Evolutionary conservation across 305 asterid species (phyloP).

Genomic region (Solanum hybrid): DNA sequence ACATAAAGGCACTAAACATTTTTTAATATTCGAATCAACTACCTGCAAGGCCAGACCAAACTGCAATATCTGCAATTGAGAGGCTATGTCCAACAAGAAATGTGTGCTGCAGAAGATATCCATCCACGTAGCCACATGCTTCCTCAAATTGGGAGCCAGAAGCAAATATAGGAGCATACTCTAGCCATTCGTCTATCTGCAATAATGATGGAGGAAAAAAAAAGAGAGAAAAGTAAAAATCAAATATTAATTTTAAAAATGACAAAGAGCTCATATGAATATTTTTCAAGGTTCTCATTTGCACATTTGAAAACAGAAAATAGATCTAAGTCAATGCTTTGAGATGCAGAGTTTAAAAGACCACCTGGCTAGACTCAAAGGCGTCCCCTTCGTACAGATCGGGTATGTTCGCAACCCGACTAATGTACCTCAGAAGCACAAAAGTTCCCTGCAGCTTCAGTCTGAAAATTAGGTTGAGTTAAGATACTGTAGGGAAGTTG

Average conservation of each 20-base stretch:
- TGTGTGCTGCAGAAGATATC: constrained; percentile 45
- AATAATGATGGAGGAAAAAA: neutral
- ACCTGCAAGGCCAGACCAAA: constrained; percentile 91
- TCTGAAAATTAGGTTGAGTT: neutral
- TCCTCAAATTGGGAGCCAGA: constrained; percentile 85
- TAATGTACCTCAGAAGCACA: constrained; percentile 56
- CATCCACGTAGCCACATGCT: constrained; percentile 65
- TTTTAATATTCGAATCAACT: neutral
- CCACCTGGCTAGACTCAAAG: constrained; percentile 51
- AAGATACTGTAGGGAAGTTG: neutral
- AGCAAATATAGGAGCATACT: constrained; percentile 57
- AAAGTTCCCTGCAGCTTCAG: constrained; percentile 39
- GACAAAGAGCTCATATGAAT: neutral
- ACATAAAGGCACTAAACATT: neutral
- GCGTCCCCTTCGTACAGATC: constrained; percentile 45
- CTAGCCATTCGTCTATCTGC: constrained; percentile 84
- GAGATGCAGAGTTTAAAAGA: neutral
- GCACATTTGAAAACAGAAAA: neutral
- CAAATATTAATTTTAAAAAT: neutral
- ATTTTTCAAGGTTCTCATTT: neutral
- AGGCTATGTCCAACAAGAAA: constrained; percentile 55
- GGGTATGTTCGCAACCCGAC: constrained; percentile 38
- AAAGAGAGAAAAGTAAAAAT: neutral
- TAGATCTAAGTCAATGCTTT: neutral
- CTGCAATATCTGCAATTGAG: constrained; percentile 74